A percentile compares a stretch with the other conserved stretches of the same genome.
Evolutionary conservation across 2,329 filamentous ascomycete genomes (phyloP).

Genomic region (Ophiostoma tasmaniense): DNA sequence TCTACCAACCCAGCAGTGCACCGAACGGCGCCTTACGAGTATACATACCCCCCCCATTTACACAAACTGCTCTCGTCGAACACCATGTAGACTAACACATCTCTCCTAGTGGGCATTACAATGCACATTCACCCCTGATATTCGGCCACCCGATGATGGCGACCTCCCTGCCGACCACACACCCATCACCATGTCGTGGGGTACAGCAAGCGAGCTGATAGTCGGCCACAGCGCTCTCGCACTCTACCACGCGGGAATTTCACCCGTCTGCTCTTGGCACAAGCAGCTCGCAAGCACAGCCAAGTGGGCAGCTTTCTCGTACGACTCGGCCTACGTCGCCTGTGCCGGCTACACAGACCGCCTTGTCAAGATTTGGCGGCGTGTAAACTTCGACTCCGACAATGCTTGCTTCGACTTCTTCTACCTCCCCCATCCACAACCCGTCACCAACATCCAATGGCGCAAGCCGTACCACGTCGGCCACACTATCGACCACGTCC

Average conservation of each 20-base stretch:
- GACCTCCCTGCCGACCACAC: slow-evolving; percentile 30
- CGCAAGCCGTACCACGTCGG: slow-evolving; percentile 67
- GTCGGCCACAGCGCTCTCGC: slow-evolving; percentile 62
- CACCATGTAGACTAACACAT: neutral
- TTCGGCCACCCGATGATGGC: slow-evolving; percentile 30
- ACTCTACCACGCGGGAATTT: slow-evolving; percentile 51
- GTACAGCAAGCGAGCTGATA: slow-evolving; percentile 73
- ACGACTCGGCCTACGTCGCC: slow-evolving; percentile 79
- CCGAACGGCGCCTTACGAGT: slow-evolving; percentile 69
- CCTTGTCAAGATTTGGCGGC: slow-evolving; percentile 86
- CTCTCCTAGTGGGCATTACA: slow-evolving; percentile 52
- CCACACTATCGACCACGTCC: slow-evolving; percentile 72
- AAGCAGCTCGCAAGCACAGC: slow-evolving; percentile 63
- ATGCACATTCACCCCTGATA: slow-evolving; percentile 30
- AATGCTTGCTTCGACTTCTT: slow-evolving; percentile 83
- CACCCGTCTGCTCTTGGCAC: slow-evolving; percentile 59
- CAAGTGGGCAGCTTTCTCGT: slow-evolving; percentile 70
- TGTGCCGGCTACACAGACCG: slow-evolving; percentile 70
- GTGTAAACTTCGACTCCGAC: slow-evolving; percentile 72
- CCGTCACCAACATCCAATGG: slow-evolving; percentile 83
- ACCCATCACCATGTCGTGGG: slow-evolving; percentile 65
- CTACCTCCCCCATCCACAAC: slow-evolving; percentile 75
- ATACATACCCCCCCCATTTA: slow-evolving; percentile 22
- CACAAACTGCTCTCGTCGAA: neutral
- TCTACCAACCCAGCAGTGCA: slow-evolving; percentile 69